These are phyloP conservation scores for Lachnellula suecica DNA, from an alignment of 2,329 filamentous ascomycete genomes.

Conservation along the genomic window DNA sequence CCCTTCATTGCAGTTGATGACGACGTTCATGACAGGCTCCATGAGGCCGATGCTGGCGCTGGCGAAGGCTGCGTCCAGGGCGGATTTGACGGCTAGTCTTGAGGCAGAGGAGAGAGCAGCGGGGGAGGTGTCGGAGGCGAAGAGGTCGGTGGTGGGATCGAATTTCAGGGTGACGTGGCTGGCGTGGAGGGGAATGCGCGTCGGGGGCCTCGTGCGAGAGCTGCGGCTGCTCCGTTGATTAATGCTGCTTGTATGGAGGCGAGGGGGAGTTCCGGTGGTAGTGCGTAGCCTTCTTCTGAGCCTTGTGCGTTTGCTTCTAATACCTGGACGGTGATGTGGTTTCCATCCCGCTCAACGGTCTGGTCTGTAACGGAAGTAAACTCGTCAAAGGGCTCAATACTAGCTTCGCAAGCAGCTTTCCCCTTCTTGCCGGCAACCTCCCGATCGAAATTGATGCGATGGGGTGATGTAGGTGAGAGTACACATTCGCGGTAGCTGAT, in stretches of 20 bases:
- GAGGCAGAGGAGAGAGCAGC: slow-evolving; percentile 68
- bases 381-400: slow-evolving; percentile 59
- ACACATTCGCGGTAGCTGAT: slow-evolving; percentile 93
- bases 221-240: slow-evolving; percentile 78
- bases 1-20: slow-evolving; percentile 81
- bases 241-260: slow-evolving; percentile 53
- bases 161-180: slow-evolving; percentile 71
- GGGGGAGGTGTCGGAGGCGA: slow-evolving; percentile 64
- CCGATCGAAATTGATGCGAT: slow-evolving; percentile 70
- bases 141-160: slow-evolving; percentile 63
- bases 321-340: slow-evolving; percentile 60
- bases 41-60: slow-evolving; percentile 64
- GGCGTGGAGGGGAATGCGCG: slow-evolving; percentile 79
- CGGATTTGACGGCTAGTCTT: slow-evolving; percentile 65
- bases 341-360: slow-evolving; percentile 64
- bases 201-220: slow-evolving; percentile 79
- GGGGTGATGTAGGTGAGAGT: slow-evolving; percentile 52
- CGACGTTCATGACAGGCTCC: slow-evolving; percentile 90
- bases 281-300: slow-evolving; percentile 37
- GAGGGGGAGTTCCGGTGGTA: slow-evolving; percentile 54
- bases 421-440: slow-evolving; percentile 77
- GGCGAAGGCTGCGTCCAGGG: slow-evolving; percentile 62
- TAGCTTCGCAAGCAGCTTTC: slow-evolving; percentile 72
- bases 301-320: slow-evolving; percentile 30
- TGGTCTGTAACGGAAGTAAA: slow-evolving; percentile 38